Conservation (phyloP, 306 rosid species). For the Lathyrus aphaca region DNA sequence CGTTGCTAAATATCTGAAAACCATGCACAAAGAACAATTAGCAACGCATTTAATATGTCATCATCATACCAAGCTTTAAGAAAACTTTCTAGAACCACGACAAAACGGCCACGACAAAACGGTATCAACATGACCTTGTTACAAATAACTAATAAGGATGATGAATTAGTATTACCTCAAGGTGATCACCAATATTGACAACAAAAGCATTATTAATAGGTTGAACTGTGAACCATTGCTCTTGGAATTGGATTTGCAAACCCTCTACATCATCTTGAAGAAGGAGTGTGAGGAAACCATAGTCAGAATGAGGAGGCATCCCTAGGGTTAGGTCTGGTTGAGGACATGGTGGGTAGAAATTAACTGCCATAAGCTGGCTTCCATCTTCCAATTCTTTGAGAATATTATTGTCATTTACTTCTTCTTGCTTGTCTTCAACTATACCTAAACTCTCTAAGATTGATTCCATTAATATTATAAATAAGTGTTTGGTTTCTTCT, state of each 20-base stretch:
- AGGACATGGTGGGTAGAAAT: slow-evolving; percentile 89
- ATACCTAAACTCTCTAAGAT: slow-evolving; percentile 70
- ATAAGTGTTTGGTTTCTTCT: slow-evolving; percentile 58
- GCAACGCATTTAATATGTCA: no score
- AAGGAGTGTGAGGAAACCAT: slow-evolving; percentile 85
- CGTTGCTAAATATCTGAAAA: slow-evolving; percentile 84
- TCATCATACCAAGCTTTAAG: no score
- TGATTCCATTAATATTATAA: slow-evolving; percentile 61
- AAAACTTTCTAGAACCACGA: no score
- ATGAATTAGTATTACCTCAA: slow-evolving; percentile 58
- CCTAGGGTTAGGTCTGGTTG: slow-evolving; percentile 92
- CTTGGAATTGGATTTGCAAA: slow-evolving; percentile 68
- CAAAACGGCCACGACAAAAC: neutral
- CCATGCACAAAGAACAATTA: neutral
- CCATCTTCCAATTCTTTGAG: slow-evolving; percentile 67
- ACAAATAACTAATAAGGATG: no score
- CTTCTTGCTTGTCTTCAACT: slow-evolving; percentile 41
- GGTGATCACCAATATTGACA: slow-evolving; percentile 91
- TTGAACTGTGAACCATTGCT: slow-evolving; percentile 74
- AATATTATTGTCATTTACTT: slow-evolving; percentile 42
- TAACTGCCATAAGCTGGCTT: slow-evolving; percentile 83
- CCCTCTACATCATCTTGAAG: slow-evolving; percentile 86
- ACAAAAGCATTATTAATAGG: slow-evolving; percentile 75
- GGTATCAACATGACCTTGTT: no score
- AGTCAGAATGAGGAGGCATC: slow-evolving; percentile 93